Conservation (phyloP, 2,329 filamentous ascomycete species). For the Thelonectria discophora region DNA sequence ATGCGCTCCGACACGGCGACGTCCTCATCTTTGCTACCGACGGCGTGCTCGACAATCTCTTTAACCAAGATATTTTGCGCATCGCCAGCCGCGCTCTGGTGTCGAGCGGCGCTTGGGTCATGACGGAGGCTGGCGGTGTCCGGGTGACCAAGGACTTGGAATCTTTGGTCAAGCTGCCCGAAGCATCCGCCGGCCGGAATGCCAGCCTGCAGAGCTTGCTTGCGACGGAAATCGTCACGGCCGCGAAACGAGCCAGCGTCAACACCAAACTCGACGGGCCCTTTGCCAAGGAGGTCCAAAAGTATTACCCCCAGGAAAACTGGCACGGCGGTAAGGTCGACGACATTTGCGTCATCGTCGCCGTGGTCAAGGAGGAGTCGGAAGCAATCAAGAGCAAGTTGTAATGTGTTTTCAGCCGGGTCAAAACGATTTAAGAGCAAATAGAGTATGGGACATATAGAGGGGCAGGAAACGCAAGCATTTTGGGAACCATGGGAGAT, state of each 20-base stretch:
- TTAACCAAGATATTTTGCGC: constrained; percentile 85
- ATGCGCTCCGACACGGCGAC: constrained; percentile 86
- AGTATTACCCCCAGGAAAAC: constrained; percentile 83
- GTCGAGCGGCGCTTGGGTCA: constrained; percentile 76
- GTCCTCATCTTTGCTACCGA: constrained; percentile 94
- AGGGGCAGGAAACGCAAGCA: constrained; percentile 41
- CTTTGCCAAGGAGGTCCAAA: constrained; percentile 94
- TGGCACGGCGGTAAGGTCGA: constrained; percentile 95
- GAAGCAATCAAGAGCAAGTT: constrained; percentile 46
- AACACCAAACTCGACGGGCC: constrained; percentile 87
- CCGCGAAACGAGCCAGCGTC: constrained; percentile 85
- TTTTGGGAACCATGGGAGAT: constrained; percentile 36
- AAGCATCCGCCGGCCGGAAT: constrained; percentile 39
- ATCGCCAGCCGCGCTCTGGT: constrained; percentile 83
- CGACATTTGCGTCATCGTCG: constrained; percentile 89
- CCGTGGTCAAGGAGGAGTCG: constrained; percentile 74
- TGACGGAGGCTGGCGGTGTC: constrained; percentile 66
- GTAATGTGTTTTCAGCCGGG: constrained; percentile 39
- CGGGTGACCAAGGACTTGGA: constrained; percentile 70
- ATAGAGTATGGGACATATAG: constrained; percentile 40
- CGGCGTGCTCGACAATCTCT: constrained; percentile 95
- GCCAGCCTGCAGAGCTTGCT: constrained; percentile 78
- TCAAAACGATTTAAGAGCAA: constrained; percentile 29
- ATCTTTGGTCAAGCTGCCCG: constrained; percentile 47
- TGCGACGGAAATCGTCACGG: constrained; percentile 79